Evolutionary conservation across 2,329 filamentous ascomycete species (phyloP).

Genomic region (Penicillium decumbens): DNA sequence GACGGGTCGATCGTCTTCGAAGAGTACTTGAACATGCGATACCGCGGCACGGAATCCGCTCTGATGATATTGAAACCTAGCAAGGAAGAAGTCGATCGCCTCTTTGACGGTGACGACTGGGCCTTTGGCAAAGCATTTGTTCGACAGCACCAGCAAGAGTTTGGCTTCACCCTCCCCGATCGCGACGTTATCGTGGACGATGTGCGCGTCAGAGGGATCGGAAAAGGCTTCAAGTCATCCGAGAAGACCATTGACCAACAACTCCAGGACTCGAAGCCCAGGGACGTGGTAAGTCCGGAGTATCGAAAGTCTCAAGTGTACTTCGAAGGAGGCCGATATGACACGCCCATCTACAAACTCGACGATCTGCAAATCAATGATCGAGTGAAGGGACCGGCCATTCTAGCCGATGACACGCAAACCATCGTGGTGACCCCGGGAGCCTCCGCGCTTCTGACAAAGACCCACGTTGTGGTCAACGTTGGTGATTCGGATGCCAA

Average conservation of each 20-base stretch:
- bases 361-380: constrained; percentile 69
- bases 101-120: constrained; percentile 65
- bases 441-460: constrained; percentile 35
- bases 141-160: constrained; percentile 84
- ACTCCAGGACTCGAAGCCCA: constrained; percentile 58
- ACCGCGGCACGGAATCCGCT: constrained; percentile 21
- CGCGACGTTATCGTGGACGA: constrained; percentile 88
- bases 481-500: constrained; percentile 28
- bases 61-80: constrained; percentile 36
- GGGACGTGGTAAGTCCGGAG: constrained; percentile 48
- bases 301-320: constrained; percentile 69
- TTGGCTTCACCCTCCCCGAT: constrained; percentile 81
- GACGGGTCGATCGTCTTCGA: constrained; percentile 74
- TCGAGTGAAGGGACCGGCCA: constrained; percentile 71
- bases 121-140: constrained; percentile 81
- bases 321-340: constrained; percentile 72
- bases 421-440: constrained; percentile 43
- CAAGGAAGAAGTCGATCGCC: constrained; percentile 30
- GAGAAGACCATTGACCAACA: constrained; percentile 54
- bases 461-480: constrained; percentile 39
- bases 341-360: constrained; percentile 80
- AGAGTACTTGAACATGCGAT: constrained; percentile 80
- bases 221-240: constrained; percentile 77
- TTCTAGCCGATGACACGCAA: constrained; percentile 64
- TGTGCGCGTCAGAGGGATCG: constrained; percentile 80